These are phyloP conservation scores for Colletotrichum zoysiae DNA, from an alignment of 2,329 filamentous ascomycete genomes.

Conservation along the genomic window DNA sequence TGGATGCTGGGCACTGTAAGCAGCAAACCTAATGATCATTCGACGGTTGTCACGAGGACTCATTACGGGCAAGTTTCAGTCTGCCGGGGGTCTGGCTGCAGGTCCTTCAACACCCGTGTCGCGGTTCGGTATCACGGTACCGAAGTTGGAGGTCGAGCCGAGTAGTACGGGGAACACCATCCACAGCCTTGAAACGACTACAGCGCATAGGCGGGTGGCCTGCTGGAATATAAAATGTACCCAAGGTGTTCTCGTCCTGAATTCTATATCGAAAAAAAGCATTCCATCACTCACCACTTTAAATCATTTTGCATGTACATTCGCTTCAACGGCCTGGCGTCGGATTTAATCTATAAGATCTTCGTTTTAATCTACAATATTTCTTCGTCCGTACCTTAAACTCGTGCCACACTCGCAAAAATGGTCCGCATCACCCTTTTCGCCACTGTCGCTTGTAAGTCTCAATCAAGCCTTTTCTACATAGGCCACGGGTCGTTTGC, in stretches of 20 bases:
- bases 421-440: slow-evolving; percentile 47
- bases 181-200: background rate
- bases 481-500: rapidly evolving
- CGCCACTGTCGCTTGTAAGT: slow-evolving; percentile 47
- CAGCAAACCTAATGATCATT: slow-evolving; percentile 6
- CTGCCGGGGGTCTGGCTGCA: background rate
- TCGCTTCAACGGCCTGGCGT: slow-evolving; percentile 38
- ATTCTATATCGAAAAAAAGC: background rate
- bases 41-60: background rate
- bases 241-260: background rate
- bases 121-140: slow-evolving; percentile 9
- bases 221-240: background rate
- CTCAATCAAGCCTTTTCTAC: no score
- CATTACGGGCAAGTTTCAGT: slow-evolving; percentile 25
- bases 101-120: background rate
- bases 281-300: background rate
- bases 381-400: background rate
- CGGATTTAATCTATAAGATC: background rate
- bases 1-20: slow-evolving; percentile 1
- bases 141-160: background rate
- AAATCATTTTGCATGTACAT: slow-evolving; percentile 15
- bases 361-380: background rate
- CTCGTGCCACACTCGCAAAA: slow-evolving; percentile 3
- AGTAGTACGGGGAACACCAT: background rate
- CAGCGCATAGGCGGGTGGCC: background rate